Evolutionary conservation across 371 early-diverging fungal species (phyloP), one percentile per base, ranked within the genome.

Genomic region (Mortierella sp.): DNA sequence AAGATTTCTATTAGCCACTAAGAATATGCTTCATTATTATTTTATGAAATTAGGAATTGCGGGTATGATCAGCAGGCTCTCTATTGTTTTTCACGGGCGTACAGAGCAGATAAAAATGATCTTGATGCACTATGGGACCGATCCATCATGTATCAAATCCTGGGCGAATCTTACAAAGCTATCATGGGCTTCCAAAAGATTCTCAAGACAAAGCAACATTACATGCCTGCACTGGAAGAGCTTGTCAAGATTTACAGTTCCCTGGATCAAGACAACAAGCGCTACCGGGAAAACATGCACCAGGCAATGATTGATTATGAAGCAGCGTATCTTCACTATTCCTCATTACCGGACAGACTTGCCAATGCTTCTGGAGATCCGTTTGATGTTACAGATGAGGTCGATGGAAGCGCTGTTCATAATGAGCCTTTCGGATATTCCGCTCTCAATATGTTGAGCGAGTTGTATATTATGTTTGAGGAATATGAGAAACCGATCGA

Each of bases 401-500:
- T 83, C 17, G 84, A 85, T 9, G 31, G 34, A 3, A 66, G 69
- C 9, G 59, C 55, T 29, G 54, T 70, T 42, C 82, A 85, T 47
- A 76, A 81, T 51, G 66, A 88, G 72, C 79, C 86, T 9, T 86
- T 92, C 62, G 90, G 92, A 26, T 96, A 92, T 82, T 88, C 89
- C 5, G 96, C 96, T 69, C 73, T 96, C 54, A 93, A 95, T 80
- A 93, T 94, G 88, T 76, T 96, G 64, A 91, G 92, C 51, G 96
- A 96, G 72, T 83, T 97, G 15, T 95, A 95, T 68, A 85, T 96
- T 32, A 89, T 93, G 75, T 78, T 87, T 29, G 89, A 88, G 47
- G 94, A 96, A 62, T 95, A 93, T 70, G 90, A 91, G 34, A 87
- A 86, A 47, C 89, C 92, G 0, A 75, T 95, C 7, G 83, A 85